Percentiles rank a stretch among this genome's conserved stretches.
Evolutionary conservation across 495 filamentous ascomycete species (phyloP).

Genomic region (Friedmanniomyces simplex): DNA sequence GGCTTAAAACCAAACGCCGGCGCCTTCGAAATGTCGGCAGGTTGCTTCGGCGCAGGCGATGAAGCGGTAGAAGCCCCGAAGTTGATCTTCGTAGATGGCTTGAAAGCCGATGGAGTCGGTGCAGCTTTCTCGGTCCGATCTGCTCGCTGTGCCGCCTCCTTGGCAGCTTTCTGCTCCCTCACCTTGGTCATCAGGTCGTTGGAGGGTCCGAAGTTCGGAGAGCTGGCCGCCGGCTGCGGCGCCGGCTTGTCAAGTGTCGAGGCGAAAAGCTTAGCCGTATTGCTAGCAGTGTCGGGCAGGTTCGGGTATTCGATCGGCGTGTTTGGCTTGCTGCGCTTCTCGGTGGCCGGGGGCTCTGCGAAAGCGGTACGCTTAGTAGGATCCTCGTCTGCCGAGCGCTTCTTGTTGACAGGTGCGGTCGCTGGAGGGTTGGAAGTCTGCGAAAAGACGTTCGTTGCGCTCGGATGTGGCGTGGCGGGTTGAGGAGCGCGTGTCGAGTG

Average conservation of each 20-base stretch:
- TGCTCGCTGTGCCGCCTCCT: not conserved
- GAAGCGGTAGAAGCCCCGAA: not conserved
- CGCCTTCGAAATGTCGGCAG: not conserved
- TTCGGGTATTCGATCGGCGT: conserved; percentile 12
- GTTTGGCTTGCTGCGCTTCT: conserved; percentile 13
- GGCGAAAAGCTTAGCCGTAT: conserved; percentile 16
- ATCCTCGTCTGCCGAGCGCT: conserved; percentile 7
- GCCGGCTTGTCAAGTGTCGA: conserved; percentile 17
- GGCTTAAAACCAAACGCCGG: not conserved
- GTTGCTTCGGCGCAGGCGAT: not conserved
- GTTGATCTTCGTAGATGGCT: conserved; percentile 2
- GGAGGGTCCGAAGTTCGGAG: not conserved
- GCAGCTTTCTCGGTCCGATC: not conserved
- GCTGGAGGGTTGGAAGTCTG: conserved; percentile 1
- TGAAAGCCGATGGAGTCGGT: not conserved
- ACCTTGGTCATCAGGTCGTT: not conserved
- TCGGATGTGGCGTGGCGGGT: not conserved
- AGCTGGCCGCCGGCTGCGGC: not conserved
- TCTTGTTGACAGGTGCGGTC: conserved; percentile 11
- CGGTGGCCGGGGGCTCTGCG: conserved; percentile 4
- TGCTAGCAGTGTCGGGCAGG: conserved; percentile 15
- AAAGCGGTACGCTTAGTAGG: not conserved
- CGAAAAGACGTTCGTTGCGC: conserved; percentile 1
- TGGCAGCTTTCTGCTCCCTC: not conserved
- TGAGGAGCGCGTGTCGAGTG: not conserved